These are phyloP conservation scores for Leptodontidium sp. DNA, from an alignment of 2,329 filamentous ascomycete genomes.

Conservation along the genomic window DNA sequence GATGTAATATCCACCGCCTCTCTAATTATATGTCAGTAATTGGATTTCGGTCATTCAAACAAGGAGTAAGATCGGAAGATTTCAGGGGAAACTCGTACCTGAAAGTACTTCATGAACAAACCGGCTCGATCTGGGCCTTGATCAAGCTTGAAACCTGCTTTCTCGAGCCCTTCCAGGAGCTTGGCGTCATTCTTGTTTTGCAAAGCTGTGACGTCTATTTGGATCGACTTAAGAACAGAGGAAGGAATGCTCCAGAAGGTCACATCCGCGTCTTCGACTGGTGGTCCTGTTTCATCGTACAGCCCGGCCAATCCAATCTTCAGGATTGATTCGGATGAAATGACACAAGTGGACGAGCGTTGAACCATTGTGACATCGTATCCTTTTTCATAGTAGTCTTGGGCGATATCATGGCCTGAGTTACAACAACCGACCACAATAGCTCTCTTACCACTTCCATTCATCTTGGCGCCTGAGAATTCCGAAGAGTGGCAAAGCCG, in stretches of 20 bases:
- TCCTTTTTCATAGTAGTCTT: conserved; percentile 72
- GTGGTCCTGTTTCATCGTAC: conserved; percentile 49
- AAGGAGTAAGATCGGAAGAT: too few relatives aligned
- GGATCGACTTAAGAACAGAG: conserved; percentile 66
- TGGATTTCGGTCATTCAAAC: too few relatives aligned
- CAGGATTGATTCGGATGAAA: conserved; percentile 59
- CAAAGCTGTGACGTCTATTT: conserved; percentile 54
- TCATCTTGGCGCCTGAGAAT: conserved; percentile 60
- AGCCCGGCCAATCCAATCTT: conserved; percentile 56
- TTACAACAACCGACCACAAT: conserved; percentile 74
- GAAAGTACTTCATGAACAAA: conserved; percentile 65
- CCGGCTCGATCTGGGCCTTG: conserved; percentile 63
- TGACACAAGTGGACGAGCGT: conserved; percentile 69
- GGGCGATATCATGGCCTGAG: conserved; percentile 73
- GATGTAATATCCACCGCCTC: conserved; percentile 67
- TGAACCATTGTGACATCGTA: conserved; percentile 75
- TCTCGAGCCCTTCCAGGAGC: conserved; percentile 57
- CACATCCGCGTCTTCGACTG: conserved; percentile 72
- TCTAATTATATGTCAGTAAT: too few relatives aligned
- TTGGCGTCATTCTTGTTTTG: conserved; percentile 49
- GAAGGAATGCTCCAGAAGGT: conserved; percentile 64
- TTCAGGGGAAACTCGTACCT: conserved; percentile 39
- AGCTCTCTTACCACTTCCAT: conserved; percentile 64
- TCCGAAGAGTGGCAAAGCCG: conserved; percentile 68
- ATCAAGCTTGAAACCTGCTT: conserved; percentile 66